Percentiles rank a stretch among this genome's conserved stretches.
phyloP scores from a whole-genome alignment of 2,329 filamentous ascomycete genomes.

The Emmonsiellopsis sp. region DNA sequence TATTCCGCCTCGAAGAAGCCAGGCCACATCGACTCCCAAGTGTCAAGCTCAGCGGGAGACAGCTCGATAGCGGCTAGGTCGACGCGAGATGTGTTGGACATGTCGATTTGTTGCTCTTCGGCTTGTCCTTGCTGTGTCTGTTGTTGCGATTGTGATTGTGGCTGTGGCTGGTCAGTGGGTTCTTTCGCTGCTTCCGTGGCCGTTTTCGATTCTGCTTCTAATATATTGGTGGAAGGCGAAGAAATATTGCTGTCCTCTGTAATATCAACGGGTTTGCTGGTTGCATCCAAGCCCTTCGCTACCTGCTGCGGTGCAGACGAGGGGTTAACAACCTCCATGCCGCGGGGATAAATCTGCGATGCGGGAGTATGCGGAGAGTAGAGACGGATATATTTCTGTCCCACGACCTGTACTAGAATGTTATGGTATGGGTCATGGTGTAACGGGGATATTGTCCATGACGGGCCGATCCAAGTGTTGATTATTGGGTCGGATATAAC shows the following conservation, averaged over 20 bases:
- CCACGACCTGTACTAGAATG: slow-evolving; percentile 79
- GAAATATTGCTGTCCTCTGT: neutral
- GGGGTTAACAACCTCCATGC: slow-evolving; percentile 25
- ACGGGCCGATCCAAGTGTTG: slow-evolving; percentile 90
- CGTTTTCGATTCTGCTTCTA: neutral
- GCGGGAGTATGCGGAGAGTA: slow-evolving; percentile 60
- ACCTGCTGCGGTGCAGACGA: neutral
- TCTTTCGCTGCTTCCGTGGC: neutral
- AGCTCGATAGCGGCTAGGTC: slow-evolving; percentile 65
- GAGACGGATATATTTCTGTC: slow-evolving; percentile 82
- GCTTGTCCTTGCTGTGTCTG: slow-evolving; percentile 1
- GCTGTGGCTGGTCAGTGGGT: too few relatives aligned
- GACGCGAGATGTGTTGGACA: slow-evolving; percentile 79
- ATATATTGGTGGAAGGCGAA: neutral
- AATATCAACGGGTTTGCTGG: slow-evolving; percentile 6
- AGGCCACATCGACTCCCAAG: slow-evolving; percentile 41
- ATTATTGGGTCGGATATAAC: slow-evolving; percentile 50
- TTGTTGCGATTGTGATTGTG: neutral
- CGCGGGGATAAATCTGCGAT: slow-evolving; percentile 31
- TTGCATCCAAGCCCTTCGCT: too few relatives aligned
- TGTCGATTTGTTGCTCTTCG: slow-evolving; percentile 60
- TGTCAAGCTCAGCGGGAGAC: slow-evolving; percentile 32
- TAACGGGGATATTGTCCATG: slow-evolving; percentile 79
- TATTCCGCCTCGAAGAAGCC: slow-evolving; percentile 54
- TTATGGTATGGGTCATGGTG: slow-evolving; percentile 96